A percentile compares a stretch with the other conserved stretches of the same genome.
phyloP scores from a whole-genome alignment of 2,329 filamentous ascomycete genomes.

The Delphinella strobiligena region DNA sequence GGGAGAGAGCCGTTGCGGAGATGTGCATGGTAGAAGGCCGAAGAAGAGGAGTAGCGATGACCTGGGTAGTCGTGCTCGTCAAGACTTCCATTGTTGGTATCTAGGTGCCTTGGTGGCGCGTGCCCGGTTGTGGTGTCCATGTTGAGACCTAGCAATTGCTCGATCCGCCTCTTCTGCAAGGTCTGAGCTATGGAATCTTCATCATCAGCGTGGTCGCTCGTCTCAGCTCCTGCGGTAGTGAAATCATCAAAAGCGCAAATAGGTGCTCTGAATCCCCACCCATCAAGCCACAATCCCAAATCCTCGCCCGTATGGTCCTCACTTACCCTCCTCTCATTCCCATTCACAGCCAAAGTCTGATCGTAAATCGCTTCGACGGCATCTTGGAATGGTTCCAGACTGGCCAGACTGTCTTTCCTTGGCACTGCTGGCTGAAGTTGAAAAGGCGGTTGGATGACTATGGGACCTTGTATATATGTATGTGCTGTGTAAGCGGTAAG shows the following conservation, averaged over 20 bases:
- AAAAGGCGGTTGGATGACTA: constrained; percentile 18
- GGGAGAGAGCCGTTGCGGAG: too few species aligned
- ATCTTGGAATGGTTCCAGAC: constrained; percentile 24
- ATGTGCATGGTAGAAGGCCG: too few species aligned
- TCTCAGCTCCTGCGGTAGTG: neutral
- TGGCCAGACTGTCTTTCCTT: constrained; percentile 29
- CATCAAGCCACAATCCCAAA: constrained; percentile 30
- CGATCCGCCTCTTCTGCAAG: neutral
- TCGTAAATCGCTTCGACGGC: constrained; percentile 20
- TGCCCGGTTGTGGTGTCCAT: too few species aligned
- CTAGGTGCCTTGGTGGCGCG: too few species aligned
- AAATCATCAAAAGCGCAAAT: constrained; percentile 1
- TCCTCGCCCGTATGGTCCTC: constrained; percentile 26
- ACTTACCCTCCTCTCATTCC: constrained; percentile 18
- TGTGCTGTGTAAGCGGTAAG: constrained; percentile 21
- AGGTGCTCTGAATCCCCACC: constrained; percentile 21
- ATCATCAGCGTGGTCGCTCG: neutral
- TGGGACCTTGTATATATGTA: constrained; percentile 30
- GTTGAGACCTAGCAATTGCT: neutral
- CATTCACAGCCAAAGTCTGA: constrained; percentile 14
- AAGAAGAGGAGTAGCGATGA: too few species aligned
- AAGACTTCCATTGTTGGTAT: too few species aligned
- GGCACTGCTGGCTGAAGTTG: constrained; percentile 21
- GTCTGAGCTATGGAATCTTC: neutral
- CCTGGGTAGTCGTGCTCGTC: too few species aligned